Conservation (phyloP, 257 asterid species). For the Parsonsia alboflavescens region DNA sequence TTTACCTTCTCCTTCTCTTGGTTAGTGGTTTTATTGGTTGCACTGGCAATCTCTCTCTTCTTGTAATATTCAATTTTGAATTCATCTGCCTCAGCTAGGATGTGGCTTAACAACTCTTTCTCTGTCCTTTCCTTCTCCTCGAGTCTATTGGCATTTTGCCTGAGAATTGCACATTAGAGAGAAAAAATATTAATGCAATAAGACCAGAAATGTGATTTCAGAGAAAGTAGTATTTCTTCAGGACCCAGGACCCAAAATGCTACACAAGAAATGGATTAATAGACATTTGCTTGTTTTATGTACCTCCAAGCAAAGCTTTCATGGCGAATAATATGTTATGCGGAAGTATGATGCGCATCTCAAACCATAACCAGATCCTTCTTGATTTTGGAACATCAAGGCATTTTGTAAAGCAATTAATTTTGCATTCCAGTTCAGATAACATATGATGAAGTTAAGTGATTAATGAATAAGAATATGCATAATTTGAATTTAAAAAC, state of each 20-base stretch:
- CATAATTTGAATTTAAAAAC: background rate
- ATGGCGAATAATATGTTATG: background rate
- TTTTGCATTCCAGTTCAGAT: background rate
- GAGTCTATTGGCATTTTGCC: slow-evolving; percentile 55
- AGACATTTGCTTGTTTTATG: background rate
- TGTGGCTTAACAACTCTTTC: slow-evolving; percentile 54
- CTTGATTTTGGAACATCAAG: background rate
- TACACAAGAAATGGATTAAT: background rate
- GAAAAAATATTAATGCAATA: background rate
- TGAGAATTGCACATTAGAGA: slow-evolving; percentile 24
- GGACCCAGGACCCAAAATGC: background rate
- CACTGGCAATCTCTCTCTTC: slow-evolving; percentile 49
- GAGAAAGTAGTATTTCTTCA: background rate
- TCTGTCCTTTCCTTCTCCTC: slow-evolving; percentile 80
- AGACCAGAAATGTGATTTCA: background rate
- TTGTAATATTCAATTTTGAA: slow-evolving; percentile 62
- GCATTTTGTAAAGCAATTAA: background rate
- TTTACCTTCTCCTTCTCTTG: slow-evolving; percentile 73
- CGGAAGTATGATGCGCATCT: background rate
- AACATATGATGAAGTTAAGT: background rate
- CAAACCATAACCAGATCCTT: background rate
- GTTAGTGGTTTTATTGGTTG: slow-evolving; percentile 48
- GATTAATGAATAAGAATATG: background rate
- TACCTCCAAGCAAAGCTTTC: background rate
- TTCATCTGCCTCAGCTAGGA: slow-evolving; percentile 60